Evolutionary conservation across 2,329 filamentous ascomycete genomes (phyloP).

Genomic region (Xylaria multiplex): DNA sequence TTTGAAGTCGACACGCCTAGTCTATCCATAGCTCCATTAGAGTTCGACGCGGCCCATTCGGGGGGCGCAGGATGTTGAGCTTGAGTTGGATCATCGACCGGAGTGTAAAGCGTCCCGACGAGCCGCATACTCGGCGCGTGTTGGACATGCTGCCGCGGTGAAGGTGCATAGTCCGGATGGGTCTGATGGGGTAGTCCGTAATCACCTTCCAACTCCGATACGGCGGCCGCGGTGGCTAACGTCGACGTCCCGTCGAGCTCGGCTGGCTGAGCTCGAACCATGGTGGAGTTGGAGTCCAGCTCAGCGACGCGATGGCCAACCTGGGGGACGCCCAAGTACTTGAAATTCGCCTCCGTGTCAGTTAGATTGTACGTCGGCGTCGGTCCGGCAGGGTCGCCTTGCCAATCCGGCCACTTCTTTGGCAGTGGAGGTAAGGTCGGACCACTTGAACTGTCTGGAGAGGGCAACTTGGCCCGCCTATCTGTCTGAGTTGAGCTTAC

Average conservation of each 20-base stretch:
- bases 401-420: slow-evolving; percentile 8
- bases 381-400: background rate
- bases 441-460: slow-evolving; percentile 1
- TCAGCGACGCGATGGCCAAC: slow-evolving; percentile 4
- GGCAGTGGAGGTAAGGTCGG: background rate
- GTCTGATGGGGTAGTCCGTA: slow-evolving; percentile 18
- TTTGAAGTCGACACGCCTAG: background rate
- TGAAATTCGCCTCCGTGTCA: slow-evolving; percentile 23
- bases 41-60: slow-evolving; percentile 4
- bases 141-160: slow-evolving; percentile 6
- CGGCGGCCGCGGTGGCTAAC: background rate
- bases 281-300: slow-evolving; percentile 18
- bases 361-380: background rate
- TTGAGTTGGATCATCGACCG: background rate
- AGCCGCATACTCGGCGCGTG: slow-evolving; percentile 13
- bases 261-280: background rate
- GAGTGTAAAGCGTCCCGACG: slow-evolving; percentile 14
- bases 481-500: slow-evolving; percentile 14
- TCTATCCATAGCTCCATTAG: background rate
- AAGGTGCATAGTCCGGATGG: slow-evolving; percentile 28
- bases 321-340: slow-evolving; percentile 9
- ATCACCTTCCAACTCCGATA: slow-evolving; percentile 27
- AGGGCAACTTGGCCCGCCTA: background rate
- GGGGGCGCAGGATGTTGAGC: background rate
- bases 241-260: slow-evolving; percentile 24